Evolutionary conservation across 1,284 basidiomycete species (phyloP).

Genomic region (Gomphus bonarii): DNA sequence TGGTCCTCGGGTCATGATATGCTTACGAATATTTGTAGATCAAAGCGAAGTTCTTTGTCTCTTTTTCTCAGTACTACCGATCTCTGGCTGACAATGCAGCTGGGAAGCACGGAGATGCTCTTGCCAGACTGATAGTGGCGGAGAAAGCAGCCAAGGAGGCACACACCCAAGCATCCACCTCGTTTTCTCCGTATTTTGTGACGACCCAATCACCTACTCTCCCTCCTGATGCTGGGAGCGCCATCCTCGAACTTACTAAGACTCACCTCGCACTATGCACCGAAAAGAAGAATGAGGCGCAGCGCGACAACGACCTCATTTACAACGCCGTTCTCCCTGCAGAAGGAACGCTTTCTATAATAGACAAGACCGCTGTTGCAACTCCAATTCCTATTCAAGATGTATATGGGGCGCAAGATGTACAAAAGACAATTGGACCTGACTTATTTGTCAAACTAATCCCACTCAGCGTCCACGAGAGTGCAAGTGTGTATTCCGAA

Average conservation of each 20-base stretch:
- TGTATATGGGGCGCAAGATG: slow-evolving; percentile 83
- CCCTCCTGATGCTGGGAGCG: slow-evolving; percentile 77
- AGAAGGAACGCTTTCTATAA: slow-evolving; percentile 66
- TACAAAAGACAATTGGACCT: slow-evolving; percentile 89
- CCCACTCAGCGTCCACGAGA: slow-evolving; percentile 92
- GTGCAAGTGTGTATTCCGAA: slow-evolving; percentile 93
- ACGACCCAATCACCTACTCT: slow-evolving; percentile 71
- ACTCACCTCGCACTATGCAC: slow-evolving; percentile 70
- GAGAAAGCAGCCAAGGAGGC: slow-evolving; percentile 84
- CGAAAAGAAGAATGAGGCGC: slow-evolving; percentile 69
- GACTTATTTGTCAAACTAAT: slow-evolving; percentile 87
- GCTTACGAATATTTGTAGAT: slow-evolving; percentile 36
- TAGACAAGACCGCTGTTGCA: slow-evolving; percentile 76
- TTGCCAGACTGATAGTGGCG: slow-evolving; percentile 75
- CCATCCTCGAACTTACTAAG: slow-evolving; percentile 77
- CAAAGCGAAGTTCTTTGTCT: slow-evolving; percentile 85
- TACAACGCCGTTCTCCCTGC: slow-evolving; percentile 92
- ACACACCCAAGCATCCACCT: slow-evolving; percentile 41
- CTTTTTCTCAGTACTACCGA: slow-evolving; percentile 83
- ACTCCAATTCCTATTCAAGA: slow-evolving; percentile 88
- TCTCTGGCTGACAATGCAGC: slow-evolving; percentile 69
- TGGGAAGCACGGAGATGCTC: slow-evolving; percentile 78
- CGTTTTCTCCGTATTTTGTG: slow-evolving; percentile 65
- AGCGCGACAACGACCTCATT: slow-evolving; percentile 93
- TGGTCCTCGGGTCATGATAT: neutral